Base-by-base conservation (phyloP, 371 early-diverging fungal species). In the Actinomucor elegans region DNA sequence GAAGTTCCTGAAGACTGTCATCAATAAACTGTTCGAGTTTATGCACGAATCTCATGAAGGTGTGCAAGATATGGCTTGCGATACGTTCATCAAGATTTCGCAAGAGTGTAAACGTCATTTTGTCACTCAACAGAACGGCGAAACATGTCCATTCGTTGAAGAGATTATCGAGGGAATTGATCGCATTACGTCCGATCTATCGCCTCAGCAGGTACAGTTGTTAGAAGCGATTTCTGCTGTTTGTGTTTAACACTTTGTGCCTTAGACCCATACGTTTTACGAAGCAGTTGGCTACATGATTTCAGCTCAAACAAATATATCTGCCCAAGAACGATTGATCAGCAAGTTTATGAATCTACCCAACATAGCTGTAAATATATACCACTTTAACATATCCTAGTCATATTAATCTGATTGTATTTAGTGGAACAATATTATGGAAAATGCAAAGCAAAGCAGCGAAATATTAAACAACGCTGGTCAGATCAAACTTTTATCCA, bases 21-120 rank as follows among this genome's bases (percentile, higher is more conserved):
- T 99, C 53, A 97, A 97, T 84, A 99, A 99, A 71, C 78, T 99
- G 28, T 98, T 99, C 75, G 99, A 99, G 77, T 99, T 99, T 73
- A 99, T 99, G 99, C 96, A 98, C 64, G 99, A 99, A 73, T 77
- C 87, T 5, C 98, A 99, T 62, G 99, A 98, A 75, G 99, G 99
- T 77, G 98, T 99, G 17, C 97, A 98, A 71, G 99, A 99, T 71
- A 99, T 99, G 99, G 99, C 99, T 18, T 99, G 99, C 72, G 99
- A 99, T 71, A 99, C 99, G 3, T 99, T 99, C 71, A 94, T 97
- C 59, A 99, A 96, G 66, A 99, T 99, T 63, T 84, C 97, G 14
- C 94, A 94, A 66, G 96, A 97, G 66, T 98, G 98, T 75, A 90
- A 89, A 35, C 86, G 93, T 17, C 95, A 98, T 64, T 98, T 99